These are phyloP conservation scores for Aspergillus haitiensis DNA, from an alignment of 495 filamentous ascomycete genomes.

Conservation along the genomic window DNA sequence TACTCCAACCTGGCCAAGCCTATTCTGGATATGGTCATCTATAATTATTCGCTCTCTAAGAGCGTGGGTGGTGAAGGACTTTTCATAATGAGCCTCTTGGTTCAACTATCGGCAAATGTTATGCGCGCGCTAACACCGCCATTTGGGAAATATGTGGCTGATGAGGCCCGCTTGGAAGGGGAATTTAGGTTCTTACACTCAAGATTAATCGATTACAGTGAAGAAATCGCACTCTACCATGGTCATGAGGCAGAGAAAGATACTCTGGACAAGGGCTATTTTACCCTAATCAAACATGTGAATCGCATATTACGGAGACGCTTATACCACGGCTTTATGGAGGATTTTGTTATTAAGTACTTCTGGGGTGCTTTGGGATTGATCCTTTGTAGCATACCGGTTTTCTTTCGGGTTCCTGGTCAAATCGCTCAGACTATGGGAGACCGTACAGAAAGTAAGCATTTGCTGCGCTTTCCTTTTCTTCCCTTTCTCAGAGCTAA, in stretches of 20 bases:
- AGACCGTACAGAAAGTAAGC: conserved; percentile 83
- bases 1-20: conserved; percentile 99
- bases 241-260: conserved; percentile 97
- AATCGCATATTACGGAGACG: conserved; percentile 88
- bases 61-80: conserved; percentile 93
- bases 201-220: conserved; percentile 87
- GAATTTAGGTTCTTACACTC: conserved; percentile 97
- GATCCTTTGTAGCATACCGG: conserved; percentile 90
- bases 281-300: conserved; percentile 97
- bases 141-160: conserved; percentile 96
- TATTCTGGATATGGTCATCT: conserved; percentile 90
- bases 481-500: not conserved
- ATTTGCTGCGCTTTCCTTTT: not conserved
- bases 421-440: conserved; percentile 72
- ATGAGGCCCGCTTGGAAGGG: conserved; percentile 90
- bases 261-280: conserved; percentile 95
- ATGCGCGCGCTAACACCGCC: conserved; percentile 97
- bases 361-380: conserved; percentile 96
- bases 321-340: conserved; percentile 96
- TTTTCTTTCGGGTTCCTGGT: conserved; percentile 91
- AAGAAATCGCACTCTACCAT: conserved; percentile 89
- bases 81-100: conserved; percentile 89
- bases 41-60: conserved; percentile 88
- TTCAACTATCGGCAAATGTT: conserved; percentile 86
- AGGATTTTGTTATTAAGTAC: conserved; percentile 98